Percentiles rank a stretch among this genome's conserved stretches.
Evolutionary conservation across 495 filamentous ascomycete genomes (phyloP).

Genomic region (Xylaria grammica): DNA sequence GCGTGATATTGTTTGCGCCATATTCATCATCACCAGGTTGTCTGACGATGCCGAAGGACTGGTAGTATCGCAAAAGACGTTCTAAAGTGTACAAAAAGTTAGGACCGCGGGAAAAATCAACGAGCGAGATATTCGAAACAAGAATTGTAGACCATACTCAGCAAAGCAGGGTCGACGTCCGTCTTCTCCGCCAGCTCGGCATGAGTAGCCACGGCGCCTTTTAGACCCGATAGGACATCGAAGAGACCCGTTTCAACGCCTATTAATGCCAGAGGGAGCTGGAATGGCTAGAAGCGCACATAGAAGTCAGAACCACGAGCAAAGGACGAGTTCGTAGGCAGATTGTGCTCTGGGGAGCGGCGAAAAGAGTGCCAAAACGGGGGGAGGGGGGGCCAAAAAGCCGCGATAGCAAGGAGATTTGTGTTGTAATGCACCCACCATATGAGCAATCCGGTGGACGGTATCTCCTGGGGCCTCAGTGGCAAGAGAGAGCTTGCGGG

Average conservation of each 20-base stretch:
- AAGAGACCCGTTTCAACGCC: conserved; percentile 47
- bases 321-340: neutral
- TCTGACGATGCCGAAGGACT: conserved; percentile 43
- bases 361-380: no score
- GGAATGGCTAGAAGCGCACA: conserved; percentile 24
- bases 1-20: conserved; percentile 41
- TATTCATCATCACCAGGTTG: conserved; percentile 43
- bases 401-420: neutral
- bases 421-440: conserved; percentile 22
- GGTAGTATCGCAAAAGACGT: conserved; percentile 51
- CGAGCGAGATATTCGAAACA: neutral
- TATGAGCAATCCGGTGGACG: conserved; percentile 26
- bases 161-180: conserved; percentile 35
- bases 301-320: conserved; percentile 4
- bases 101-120: neutral
- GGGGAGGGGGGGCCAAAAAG: no score
- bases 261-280: conserved; percentile 37
- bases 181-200: conserved; percentile 39
- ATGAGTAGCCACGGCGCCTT: conserved; percentile 30
- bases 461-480: conserved; percentile 29
- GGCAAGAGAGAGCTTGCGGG: conserved; percentile 21
- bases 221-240: conserved; percentile 30
- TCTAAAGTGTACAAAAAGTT: conserved; percentile 30
- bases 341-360: neutral
- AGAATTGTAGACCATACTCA: conserved; percentile 44